Base-by-base conservation (phyloP, 108 stramenopile genomes). In the Pelagomonas calceolata region DNA sequence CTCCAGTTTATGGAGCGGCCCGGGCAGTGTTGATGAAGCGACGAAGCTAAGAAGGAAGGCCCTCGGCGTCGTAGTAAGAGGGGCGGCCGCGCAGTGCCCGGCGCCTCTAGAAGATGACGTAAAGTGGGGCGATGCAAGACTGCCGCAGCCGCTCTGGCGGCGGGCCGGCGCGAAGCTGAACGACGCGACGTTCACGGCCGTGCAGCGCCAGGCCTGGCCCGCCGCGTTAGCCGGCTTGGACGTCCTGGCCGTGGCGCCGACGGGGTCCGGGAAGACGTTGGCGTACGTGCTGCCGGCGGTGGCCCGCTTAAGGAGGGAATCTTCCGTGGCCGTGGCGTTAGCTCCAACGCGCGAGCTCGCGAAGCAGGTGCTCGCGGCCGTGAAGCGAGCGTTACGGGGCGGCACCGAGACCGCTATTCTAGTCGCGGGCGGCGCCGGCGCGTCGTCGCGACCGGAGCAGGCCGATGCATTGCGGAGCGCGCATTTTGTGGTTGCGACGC, bases 321-420 rank as follows among this genome's bases (percentile, higher is more conserved):
- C 21, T 26, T 26, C 21, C 51, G 1, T 17, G 7, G 37, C 30
- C 15, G 26, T 74, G 30, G 67, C 68, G 0, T 0, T 74, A 12
- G 65, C 30, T 10, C 73, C 73, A 32, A 64, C 73, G 65, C 66
- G 73, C 16, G 73, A 74, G 37, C 66, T 74, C 36, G 73, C 65
- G 17, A 4, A 4, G 26, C 73, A 74, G 67, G 63, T 74, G 16
- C 46, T 44, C 34, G 4, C 3, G 26, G 67, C 45, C 34, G 44
- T 5, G 51, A 26, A 16, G 51, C 3, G 10, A 26, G 51, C 26
- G 21, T 1, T 1, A 3, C 18, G 29, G 51, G 14, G 66, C 34
- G 30, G 17, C 36, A 4, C 14, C 26, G 14, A 1, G 34, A 30
- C 4, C n/a, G 9, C 26, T n/a, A 3, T 3, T 39, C 9, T 32